Evolutionary conservation across 495 filamentous ascomycete genomes (phyloP).

Genomic region (Trichoderma asperelloides): DNA sequence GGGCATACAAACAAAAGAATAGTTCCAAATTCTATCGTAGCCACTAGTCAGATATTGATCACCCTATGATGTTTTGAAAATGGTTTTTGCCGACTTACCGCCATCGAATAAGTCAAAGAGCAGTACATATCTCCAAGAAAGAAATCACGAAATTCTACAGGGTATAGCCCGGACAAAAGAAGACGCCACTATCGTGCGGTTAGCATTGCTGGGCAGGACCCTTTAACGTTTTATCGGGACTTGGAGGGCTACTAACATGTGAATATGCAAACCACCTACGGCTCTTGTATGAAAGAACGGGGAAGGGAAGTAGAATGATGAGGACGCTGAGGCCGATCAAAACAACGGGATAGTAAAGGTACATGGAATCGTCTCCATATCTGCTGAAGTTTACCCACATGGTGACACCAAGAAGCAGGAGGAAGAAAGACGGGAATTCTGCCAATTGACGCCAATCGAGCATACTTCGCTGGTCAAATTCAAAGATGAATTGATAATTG

Average conservation of each 20-base stretch:
- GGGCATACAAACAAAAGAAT: conserved; percentile 88
- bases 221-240: not conserved
- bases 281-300: conserved; percentile 63
- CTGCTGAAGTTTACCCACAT: conserved; percentile 81
- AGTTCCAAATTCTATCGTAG: conserved; percentile 65
- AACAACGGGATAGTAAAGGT: conserved; percentile 82
- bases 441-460: conserved; percentile 83
- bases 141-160: conserved; percentile 95
- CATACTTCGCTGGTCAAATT: conserved; percentile 78
- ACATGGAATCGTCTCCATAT: conserved; percentile 57
- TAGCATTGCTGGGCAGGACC: conserved; percentile 10
- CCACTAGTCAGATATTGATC: not conserved
- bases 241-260: conserved; percentile 47
- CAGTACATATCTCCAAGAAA: conserved; percentile 97
- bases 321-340: conserved; percentile 56
- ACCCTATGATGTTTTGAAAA: not conserved
- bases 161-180: conserved; percentile 75
- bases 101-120: conserved; percentile 80
- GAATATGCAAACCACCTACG: conserved; percentile 79
- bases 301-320: conserved; percentile 67
- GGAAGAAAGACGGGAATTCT: conserved; percentile 72
- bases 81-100: conserved; percentile 51
- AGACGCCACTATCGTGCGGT: conserved; percentile 58
- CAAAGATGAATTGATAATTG: conserved; percentile 94
- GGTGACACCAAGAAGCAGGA: conserved; percentile 67